A percentile compares a stretch with the other conserved stretches of the same genome.
These are phyloP conservation scores for Colletotrichum lentis DNA, from an alignment of 2,329 filamentous ascomycete genomes.

Conservation along the genomic window DNA sequence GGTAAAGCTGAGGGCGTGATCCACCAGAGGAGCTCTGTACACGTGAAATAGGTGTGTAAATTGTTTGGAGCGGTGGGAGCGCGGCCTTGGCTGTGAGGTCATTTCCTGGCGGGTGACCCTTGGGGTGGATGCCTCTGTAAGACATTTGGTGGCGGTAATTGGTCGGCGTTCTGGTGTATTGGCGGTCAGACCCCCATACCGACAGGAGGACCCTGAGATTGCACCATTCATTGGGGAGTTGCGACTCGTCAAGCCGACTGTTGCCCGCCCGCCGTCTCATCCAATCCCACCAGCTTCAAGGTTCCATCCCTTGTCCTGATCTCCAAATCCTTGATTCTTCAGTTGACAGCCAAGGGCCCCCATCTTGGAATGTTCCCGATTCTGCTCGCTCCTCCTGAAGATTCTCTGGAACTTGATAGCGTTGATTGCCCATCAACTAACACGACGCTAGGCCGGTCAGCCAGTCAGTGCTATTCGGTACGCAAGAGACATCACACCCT, in stretches of 20 bases:
- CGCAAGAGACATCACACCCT: not conserved
- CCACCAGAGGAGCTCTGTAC: conserved; percentile 21
- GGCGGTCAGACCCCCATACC: conserved; percentile 22
- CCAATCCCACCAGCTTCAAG: conserved; percentile 13
- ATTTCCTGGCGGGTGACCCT: conserved; percentile 32
- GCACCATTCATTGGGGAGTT: conserved; percentile 7
- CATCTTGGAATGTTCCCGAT: conserved; percentile 2
- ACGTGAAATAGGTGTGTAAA: conserved; percentile 1
- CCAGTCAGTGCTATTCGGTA: not conserved
- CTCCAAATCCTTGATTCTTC: not conserved
- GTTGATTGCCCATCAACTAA: not conserved
- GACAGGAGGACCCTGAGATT: conserved; percentile 34
- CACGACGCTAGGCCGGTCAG: conserved; percentile 1
- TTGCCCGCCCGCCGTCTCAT: not conserved
- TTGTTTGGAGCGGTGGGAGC: conserved; percentile 26
- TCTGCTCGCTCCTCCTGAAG: not conserved
- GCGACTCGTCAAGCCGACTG: not conserved
- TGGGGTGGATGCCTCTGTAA: conserved; percentile 20
- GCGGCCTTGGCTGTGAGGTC: conserved; percentile 34
- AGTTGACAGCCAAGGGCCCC: not conserved
- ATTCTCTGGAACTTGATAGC: not conserved
- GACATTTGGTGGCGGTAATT: conserved; percentile 18
- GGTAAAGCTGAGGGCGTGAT: conserved; percentile 30
- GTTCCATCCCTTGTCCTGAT: not conserved
- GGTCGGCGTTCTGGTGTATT: conserved; percentile 3